Base-by-base conservation (phyloP, 768 basidiomycete species). In the Lepiota subincarnata region DNA sequence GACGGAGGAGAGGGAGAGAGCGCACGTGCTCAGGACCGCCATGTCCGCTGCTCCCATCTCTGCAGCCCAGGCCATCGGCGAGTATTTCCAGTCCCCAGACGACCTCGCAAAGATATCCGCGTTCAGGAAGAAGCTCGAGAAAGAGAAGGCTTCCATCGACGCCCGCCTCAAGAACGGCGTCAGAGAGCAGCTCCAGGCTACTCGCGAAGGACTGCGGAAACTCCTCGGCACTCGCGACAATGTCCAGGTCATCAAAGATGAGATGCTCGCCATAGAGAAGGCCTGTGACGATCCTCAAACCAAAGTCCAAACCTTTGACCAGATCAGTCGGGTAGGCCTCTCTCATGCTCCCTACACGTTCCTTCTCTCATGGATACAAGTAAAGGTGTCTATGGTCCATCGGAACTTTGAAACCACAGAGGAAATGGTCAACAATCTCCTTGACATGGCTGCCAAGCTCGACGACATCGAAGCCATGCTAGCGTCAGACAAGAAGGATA, bases 131-230 rank as follows among this genome's bases (percentile, higher is more conserved):
- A 95, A 95, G 64, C 80, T 98, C 40, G 87, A 94, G 69, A 98
- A 98, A 69, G 96, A 98, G 70, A 96, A 97, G 70, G 85, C 92
- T 0, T 91, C 92, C 7, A 89, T 98, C 56, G 92, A 97, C 64
- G 85, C 87, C 3, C 81, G 93, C 62, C 82, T 98, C 43, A 89
- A 93, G 64, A 87, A 80, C 52, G 92, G 93, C 8, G 93, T 96
- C 59, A 92, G 89, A 68, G 91, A 95, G 55, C 96, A 98, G 66
- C 77, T 99, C 16, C 87, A 92, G 61, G 83, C 91, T 0, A 98
- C 94, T 6, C 75, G 92, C 47, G 89, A 94, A 47, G 95, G 94
- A 1, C 78, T 96, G 52, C 79, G 86, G 63, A 91, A 86, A 62
- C 77, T 97, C 0, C 75, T 93, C 51, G 75, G 83, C 53, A 90